Evolutionary conservation across 495 filamentous ascomycete species (phyloP).

Genomic region (Monascus purpureus): DNA sequence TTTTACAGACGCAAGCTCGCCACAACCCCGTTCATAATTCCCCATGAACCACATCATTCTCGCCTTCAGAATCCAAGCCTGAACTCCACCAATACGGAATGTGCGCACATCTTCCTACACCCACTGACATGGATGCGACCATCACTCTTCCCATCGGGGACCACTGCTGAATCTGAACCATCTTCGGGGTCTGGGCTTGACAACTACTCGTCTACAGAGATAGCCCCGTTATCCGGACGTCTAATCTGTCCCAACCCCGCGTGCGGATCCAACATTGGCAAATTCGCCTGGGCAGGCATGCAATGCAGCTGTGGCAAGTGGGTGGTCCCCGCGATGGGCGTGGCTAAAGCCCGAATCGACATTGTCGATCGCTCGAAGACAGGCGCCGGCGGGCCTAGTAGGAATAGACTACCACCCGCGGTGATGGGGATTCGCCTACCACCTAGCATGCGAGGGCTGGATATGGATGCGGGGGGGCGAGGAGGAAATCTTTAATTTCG

Average conservation of each 20-base stretch:
- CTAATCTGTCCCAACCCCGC: conserved; percentile 66
- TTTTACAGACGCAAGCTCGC: conserved; percentile 46
- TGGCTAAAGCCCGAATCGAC: conserved; percentile 72
- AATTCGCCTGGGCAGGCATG: conserved; percentile 93
- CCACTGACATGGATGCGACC: conserved; percentile 88
- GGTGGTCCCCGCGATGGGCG: conserved; percentile 80
- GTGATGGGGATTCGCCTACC: conserved; percentile 26
- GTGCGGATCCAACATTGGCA: conserved; percentile 68
- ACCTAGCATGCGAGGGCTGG: conserved; percentile 20
- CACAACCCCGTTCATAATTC: conserved; percentile 44
- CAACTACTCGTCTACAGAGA: conserved; percentile 19
- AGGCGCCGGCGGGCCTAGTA: conserved; percentile 5
- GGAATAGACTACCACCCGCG: conserved; percentile 9
- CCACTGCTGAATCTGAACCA: conserved; percentile 1
- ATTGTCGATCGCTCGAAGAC: conserved; percentile 21
- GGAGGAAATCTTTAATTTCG: conserved; percentile 24
- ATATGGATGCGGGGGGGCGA: conserved; percentile 5
- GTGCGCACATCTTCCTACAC: conserved; percentile 79
- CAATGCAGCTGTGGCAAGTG: conserved; percentile 83
- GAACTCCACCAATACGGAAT: conserved; percentile 19
- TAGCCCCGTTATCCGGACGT: conserved; percentile 65
- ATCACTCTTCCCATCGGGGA: conserved; percentile 38
- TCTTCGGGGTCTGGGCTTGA: conserved; percentile 3
- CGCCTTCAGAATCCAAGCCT: conserved; percentile 9
- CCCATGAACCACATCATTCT: conserved; percentile 37